Base-by-base conservation (phyloP, 2,329 filamentous ascomycete species). In the Cladophialophora immunda region DNA sequence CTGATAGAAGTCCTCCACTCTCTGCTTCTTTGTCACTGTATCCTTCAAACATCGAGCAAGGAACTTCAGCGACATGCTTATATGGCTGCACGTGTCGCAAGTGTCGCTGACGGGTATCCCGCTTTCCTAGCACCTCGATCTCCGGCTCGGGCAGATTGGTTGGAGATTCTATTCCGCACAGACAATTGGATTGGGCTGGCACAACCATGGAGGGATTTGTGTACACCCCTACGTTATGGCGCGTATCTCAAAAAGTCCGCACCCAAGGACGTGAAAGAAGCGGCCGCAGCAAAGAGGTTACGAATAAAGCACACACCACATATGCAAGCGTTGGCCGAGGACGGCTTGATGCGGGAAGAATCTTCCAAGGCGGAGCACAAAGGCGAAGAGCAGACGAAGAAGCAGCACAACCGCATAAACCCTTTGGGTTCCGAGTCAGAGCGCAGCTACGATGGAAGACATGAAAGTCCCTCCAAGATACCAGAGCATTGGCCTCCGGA, bases 1-100 rank as follows among this genome's bases (percentile, higher is more conserved):
- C 83, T 96, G 11, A 88, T 88, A 6, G 92, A 96, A 34, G 90
- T 90, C 0, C 84, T 96, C 0, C 92, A 96, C 77, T 90, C 89
- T 4, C 79, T 95, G 1, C 86, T 96, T 8, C 85, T 96, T 47
- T 91, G 89, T 71, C 92, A 96, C 77, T 86, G 87, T n/a, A 86
- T 96, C 9, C 80, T 92, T 7, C 92, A 94, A 77, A 96, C 92
- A 0, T 91, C 92, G 0, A 78, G 87, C 11, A 92, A 91, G 72
- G 92, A 95, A 76, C 85, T 94, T 36, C 86, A 89, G 58, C 90
- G 92, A 38, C 92, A 95, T 75, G 91, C 92, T 0, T 85, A 93
- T 80, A 95, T 94, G 85, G 92, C 90, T 4, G 91, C 92, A 17
- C 88, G 92, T 4, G 83, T 95, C 1, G 85, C 87, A 4, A 86